Evolutionary conservation across 148 eudicot species (phyloP), one percentile per base, ranked within the genome.

Genomic region (Talinum fruticosum): DNA sequence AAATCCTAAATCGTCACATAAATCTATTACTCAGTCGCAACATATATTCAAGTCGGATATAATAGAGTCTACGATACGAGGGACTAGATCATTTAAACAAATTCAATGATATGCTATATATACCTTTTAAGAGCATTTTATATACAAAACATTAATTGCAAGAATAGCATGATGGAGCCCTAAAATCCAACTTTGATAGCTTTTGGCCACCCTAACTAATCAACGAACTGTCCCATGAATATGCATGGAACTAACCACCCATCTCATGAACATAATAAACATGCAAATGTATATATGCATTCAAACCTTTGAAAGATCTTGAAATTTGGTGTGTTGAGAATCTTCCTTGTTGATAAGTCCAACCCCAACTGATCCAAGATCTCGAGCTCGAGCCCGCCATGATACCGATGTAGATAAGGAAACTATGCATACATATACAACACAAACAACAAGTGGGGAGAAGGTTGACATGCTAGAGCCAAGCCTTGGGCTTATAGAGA

Each of bases 371-470:
- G 66, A 62, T 28, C 66, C 18, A 12, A 62, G 66, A 73, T 7
- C 45, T 18, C 88, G 84, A 29, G 85, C 87, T n/a, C n/a, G n/a
- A n/a, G n/a, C n/a, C n/a, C n/a, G n/a, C n/a, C 21, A 66, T 29
- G 75, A 75, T 62, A 62, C 10, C 28, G 80, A 69, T 24, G 73
- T 49, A 28, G 24, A 24, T 8, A 62, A 36, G 73, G 57, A 71
- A 24, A 47, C 32, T 47, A 89, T 73, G 37, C 84, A 74, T 66
- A 82, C 54, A 68, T 84, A 74, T 47, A 82, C 65, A 68, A 81
- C 71, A 32, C 74, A 66, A 14, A 84, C 38, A 68, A 79, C 23
- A 41, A 84, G 19, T 49, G 62, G 47, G 3, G 81, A 73, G 61
- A 74, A 28, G 38, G 37, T 34, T 79, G 90, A 81, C 90, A 87